Evolutionary conservation across 345 rosid species (phyloP), one percentile per base, ranked within the genome.

Genomic region (Barbarea vulgaris): DNA sequence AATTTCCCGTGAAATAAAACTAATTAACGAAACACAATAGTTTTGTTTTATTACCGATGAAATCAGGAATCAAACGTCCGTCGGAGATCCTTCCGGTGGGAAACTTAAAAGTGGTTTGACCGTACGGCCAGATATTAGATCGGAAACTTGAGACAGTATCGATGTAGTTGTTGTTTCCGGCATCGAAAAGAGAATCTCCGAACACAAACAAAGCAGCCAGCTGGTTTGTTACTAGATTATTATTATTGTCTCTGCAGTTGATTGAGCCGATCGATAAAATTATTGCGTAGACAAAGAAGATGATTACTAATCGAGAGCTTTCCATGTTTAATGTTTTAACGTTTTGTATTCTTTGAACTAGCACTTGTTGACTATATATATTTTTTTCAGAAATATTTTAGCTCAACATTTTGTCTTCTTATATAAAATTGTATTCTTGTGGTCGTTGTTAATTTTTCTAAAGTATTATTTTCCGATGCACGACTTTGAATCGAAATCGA

Each of bases 181-280:
- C 65, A 72, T 83, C 87, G 53, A 82, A 81, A 0, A 78, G 3
- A 4, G 90, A 88, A 56, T 86, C 93, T 28, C 87, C 88, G 5
- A 81, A 84, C 18, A 86, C 36, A 66, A 82, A 83, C 41, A 80
- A 64, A 12, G 86, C 83, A 7, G 67, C 68, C n/a, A 86, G 77
- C 3, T 79, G 79, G 0, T 77, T 75, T 55, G 72, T 67, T 4
- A 71, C 10, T 7, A 62, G 71, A 55, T 18, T 37, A 6, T 17
- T 52, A 2, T 33, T 67, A 12, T 19, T 15, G 34, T 33, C 28
- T 13, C 41, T 63, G 62, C 74, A 53, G 36, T 34, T 68, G 12
- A 60, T 71, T 19, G 27, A 27, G n/a, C 39, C 48, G 14, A 55
- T 46, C 2, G 12, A 70, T 6, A 15, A 7, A 15, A 31, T 42